phyloP scores from a whole-genome alignment of 2,329 filamentous ascomycete species.

The Ceratocystis huliohia region DNA sequence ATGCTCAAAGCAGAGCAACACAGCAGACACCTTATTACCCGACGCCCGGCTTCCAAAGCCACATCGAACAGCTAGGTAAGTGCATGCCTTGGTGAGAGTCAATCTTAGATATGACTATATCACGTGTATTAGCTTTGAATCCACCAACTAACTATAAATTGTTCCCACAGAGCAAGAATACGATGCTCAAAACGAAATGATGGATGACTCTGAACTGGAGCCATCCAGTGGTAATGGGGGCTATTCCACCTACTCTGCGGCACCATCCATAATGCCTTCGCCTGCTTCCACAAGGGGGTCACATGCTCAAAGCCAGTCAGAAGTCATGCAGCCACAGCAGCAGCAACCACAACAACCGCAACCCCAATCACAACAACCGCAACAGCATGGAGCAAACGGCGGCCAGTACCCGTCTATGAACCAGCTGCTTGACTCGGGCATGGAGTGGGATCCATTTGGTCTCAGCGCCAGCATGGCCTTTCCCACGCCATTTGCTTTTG shows the following conservation, averaged over 20 bases:
- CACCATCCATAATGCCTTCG: conserved; percentile 30
- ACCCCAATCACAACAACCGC: conserved; percentile 21
- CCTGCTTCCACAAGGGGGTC: conserved; percentile 35
- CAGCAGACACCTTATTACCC: conserved; percentile 54
- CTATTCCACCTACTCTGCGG: conserved; percentile 38
- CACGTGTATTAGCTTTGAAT: conserved; percentile 33
- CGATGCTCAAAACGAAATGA: conserved; percentile 76
- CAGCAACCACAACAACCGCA: conserved; percentile 27
- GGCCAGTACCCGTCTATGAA: conserved; percentile 50
- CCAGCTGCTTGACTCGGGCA: conserved; percentile 59
- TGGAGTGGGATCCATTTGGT: conserved; percentile 89
- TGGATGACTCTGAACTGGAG: conserved; percentile 68
- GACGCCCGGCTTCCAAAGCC: conserved; percentile 72
- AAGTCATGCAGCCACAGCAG: conserved; percentile 27
- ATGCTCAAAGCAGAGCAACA: conserved; percentile 15
- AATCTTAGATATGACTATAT: background rate
- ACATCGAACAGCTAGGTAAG: conserved; percentile 94
- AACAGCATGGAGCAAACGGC: conserved; percentile 23
- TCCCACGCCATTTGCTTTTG: conserved; percentile 67
- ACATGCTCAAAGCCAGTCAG: conserved; percentile 24
- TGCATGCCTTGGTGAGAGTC: conserved; percentile 22
- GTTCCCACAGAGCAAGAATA: conserved; percentile 85
- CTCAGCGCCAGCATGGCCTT: conserved; percentile 93
- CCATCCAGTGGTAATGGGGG: conserved; percentile 43
- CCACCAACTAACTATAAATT: conserved; percentile 49